Conservation (phyloP, 2,329 filamentous ascomycete genomes). For the Trichoderma lentiforme region DNA sequence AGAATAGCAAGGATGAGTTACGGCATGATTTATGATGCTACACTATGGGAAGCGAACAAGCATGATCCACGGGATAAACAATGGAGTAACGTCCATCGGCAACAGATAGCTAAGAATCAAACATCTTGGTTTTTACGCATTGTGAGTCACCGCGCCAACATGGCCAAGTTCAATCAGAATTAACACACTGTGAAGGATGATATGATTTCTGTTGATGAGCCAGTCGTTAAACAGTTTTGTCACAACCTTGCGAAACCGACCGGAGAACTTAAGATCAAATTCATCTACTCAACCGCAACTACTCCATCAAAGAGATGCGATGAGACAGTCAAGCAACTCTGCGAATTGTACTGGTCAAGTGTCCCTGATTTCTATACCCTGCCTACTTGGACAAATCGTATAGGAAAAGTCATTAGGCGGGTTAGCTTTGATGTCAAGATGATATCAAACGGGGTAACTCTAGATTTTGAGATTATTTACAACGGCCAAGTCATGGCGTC, state of each 20-base stretch:
- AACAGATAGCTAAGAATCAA: slow-evolving; percentile 13
- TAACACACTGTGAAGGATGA: not conserved
- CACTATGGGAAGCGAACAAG: not conserved
- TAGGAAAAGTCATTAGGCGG: not conserved
- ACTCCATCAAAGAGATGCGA: slow-evolving; percentile 13
- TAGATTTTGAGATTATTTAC: slow-evolving; percentile 20
- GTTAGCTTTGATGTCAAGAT: slow-evolving; percentile 15
- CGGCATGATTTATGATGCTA: not conserved
- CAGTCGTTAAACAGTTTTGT: not conserved
- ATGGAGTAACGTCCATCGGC: slow-evolving; percentile 15
- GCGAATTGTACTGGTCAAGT: slow-evolving; percentile 6
- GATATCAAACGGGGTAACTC: slow-evolving; percentile 16
- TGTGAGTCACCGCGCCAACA: not conserved
- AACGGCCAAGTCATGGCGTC: slow-evolving; percentile 12
- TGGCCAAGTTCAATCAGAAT: accelerated
- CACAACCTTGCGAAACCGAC: slow-evolving; percentile 1
- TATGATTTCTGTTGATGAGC: not conserved
- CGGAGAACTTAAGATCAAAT: not conserved
- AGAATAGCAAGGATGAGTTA: slow-evolving; percentile 31
- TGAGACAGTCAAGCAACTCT: slow-evolving; percentile 18
- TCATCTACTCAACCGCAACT: not conserved
- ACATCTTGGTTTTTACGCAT: slow-evolving; percentile 31
- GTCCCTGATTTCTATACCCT: slow-evolving; percentile 3
- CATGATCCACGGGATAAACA: slow-evolving; percentile 17
- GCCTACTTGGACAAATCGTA: slow-evolving; percentile 2